Percentiles rank a stretch among this genome's conserved stretches.
phyloP scores from a whole-genome alignment of 2,329 filamentous ascomycete species.

The Aspergillus candidus region DNA sequence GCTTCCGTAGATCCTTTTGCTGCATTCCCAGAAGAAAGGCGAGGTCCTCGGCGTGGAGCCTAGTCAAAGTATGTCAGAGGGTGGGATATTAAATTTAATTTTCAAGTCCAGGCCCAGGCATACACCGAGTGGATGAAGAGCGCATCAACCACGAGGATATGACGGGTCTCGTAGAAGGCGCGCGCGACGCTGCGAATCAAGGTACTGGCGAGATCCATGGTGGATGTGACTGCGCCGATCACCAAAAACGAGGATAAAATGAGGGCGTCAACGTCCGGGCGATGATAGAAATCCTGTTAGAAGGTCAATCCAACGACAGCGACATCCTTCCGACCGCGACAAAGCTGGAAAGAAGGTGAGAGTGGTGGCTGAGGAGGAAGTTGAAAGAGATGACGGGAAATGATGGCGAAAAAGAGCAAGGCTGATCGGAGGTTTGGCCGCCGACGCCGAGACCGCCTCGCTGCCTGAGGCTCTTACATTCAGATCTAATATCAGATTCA shows the following conservation, averaged over 20 bases:
- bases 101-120: slow-evolving; percentile 25
- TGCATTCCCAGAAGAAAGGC: slow-evolving; percentile 83
- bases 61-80: slow-evolving; percentile 24
- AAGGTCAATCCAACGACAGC: too few species aligned
- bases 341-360: too few species aligned
- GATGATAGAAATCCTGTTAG: background rate
- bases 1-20: slow-evolving; percentile 83
- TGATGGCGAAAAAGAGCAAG: background rate
- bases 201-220: slow-evolving; percentile 64
- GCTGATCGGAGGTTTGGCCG: too few species aligned
- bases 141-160: slow-evolving; percentile 76
- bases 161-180: slow-evolving; percentile 79
- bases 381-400: too few species aligned
- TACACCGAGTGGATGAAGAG: slow-evolving; percentile 67
- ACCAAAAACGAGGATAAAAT: background rate
- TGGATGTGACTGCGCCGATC: background rate
- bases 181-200: slow-evolving; percentile 81
- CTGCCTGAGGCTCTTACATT: too few species aligned
- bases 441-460: background rate
- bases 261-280: background rate
- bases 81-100: background rate
- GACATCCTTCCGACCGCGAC: too few species aligned
- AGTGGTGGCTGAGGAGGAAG: too few species aligned
- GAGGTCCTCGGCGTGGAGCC: slow-evolving; percentile 79
- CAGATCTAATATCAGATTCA: too few species aligned